Evolutionary conservation across 495 filamentous ascomycete species (phyloP).

Genomic region (Aspergillus leporis): DNA sequence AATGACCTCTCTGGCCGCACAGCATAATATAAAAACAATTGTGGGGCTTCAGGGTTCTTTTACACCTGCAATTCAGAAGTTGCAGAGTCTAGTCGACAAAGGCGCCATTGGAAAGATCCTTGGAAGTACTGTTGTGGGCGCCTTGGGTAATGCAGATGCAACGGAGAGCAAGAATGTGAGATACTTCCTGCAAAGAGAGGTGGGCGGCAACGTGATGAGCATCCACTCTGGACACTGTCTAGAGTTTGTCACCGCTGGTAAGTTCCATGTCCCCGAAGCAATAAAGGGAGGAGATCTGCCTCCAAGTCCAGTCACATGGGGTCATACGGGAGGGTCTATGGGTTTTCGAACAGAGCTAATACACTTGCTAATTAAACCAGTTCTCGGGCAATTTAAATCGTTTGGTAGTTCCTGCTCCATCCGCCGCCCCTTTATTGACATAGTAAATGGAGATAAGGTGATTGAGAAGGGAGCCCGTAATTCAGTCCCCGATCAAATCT

Average conservation of each 20-base stretch:
- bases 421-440: not conserved
- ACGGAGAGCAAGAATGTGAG: slow-evolving; percentile 4
- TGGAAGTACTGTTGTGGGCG: not conserved
- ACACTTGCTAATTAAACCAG: not conserved
- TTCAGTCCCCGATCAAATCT: slow-evolving; percentile 4
- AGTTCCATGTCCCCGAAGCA: too few relatives aligned
- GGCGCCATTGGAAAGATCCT: slow-evolving; percentile 6
- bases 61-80: slow-evolving; percentile 7
- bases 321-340: not conserved
- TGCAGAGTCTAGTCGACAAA: not conserved
- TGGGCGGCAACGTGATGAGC: slow-evolving; percentile 11
- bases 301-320: too few relatives aligned
- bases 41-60: slow-evolving; percentile 11
- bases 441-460: not conserved
- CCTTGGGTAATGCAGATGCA: slow-evolving; percentile 4
- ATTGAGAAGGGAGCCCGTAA: not conserved
- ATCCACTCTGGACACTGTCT: slow-evolving; percentile 9
- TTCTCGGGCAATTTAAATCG: slow-evolving; percentile 3
- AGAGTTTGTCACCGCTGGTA: slow-evolving; percentile 4
- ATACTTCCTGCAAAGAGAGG: slow-evolving; percentile 9
- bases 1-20: slow-evolving; percentile 3
- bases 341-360: not conserved
- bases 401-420: slow-evolving; percentile 1
- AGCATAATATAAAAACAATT: not conserved
- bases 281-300: too few relatives aligned